These are phyloP conservation scores for Geotrichum bryndzae DNA, from an alignment of 1,139 yeast genomes.

Conservation along the genomic window DNA sequence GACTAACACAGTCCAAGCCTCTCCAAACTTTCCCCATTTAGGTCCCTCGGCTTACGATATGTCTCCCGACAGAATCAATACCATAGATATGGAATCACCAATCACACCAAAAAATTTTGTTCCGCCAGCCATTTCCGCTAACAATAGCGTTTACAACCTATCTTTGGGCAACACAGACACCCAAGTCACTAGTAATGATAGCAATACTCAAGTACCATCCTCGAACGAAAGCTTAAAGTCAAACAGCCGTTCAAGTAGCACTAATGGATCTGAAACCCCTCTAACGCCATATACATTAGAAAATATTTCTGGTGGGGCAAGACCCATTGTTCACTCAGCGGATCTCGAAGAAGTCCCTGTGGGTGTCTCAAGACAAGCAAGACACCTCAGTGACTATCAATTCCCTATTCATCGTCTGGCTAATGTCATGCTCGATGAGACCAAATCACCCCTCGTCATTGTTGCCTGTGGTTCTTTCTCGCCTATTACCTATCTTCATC, in stretches of 20 bases:
- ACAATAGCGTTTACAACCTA: neutral
- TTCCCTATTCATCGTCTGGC: constrained; percentile 87
- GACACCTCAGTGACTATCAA: constrained; percentile 53
- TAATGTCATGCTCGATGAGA: constrained; percentile 60
- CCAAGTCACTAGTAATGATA: neutral
- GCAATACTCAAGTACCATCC: neutral
- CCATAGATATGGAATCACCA: constrained; percentile 8
- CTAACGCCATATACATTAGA: constrained; percentile 12
- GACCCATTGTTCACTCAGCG: constrained; percentile 54
- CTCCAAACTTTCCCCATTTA: constrained; percentile 16
- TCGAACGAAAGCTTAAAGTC: neutral
- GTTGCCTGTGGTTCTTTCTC: constrained; percentile 98
- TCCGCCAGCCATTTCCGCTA: constrained; percentile 8
- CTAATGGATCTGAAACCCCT: neutral
- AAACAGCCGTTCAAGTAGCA: neutral
- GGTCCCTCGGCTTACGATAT: constrained; percentile 18
- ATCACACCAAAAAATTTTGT: constrained; percentile 14
- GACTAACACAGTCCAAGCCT: constrained; percentile 7
- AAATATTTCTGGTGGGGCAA: constrained; percentile 22
- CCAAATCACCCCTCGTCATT: constrained; percentile 81
- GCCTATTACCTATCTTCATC: constrained; percentile 88
- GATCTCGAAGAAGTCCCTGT: constrained; percentile 96
- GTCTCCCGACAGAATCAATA: constrained; percentile 17
- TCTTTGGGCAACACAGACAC: neutral
- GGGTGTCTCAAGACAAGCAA: constrained; percentile 84